A percentile compares a stretch with the other conserved stretches of the same genome.
Conservation (phyloP, 1,284 basidiomycete genomes). For the Singerocomus inundabilis region DNA sequence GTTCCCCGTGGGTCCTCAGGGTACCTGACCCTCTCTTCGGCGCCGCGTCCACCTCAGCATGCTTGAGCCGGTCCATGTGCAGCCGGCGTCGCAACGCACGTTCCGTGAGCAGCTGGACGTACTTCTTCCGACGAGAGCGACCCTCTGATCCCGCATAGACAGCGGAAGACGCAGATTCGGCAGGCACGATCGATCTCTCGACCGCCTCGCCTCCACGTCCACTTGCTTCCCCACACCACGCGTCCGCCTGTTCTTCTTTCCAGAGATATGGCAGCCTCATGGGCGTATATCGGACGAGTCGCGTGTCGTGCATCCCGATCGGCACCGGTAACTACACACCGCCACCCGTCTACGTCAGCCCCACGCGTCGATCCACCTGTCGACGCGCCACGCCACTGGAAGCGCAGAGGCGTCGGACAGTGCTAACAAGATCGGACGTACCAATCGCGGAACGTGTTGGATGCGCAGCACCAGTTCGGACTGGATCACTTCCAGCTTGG, state of each 20-base stretch:
- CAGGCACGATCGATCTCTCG: background rate
- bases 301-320: slow-evolving; percentile 20
- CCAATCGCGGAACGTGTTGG: slow-evolving; percentile 20
- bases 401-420: too few relatives aligned
- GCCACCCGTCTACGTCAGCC: background rate
- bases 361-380: background rate
- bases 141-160: background rate
- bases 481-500: slow-evolving; percentile 24
- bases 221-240: background rate
- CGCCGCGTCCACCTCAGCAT: background rate
- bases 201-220: background rate
- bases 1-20: slow-evolving; percentile 3
- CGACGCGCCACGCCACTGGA: background rate
- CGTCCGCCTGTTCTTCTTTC: slow-evolving; percentile 14
- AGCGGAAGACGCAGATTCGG: background rate
- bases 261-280: slow-evolving; percentile 19
- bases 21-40: background rate
- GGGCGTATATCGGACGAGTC: slow-evolving; percentile 22
- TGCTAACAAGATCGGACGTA: slow-evolving; percentile 8
- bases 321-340: slow-evolving; percentile 19
- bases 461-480: slow-evolving; percentile 16
- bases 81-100: slow-evolving; percentile 24
- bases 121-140: slow-evolving; percentile 15
- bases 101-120: slow-evolving; percentile 24
- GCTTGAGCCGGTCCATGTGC: slow-evolving; percentile 11